Conservation (phyloP, 179 eudicot genomes). For the Silene coronaria region DNA sequence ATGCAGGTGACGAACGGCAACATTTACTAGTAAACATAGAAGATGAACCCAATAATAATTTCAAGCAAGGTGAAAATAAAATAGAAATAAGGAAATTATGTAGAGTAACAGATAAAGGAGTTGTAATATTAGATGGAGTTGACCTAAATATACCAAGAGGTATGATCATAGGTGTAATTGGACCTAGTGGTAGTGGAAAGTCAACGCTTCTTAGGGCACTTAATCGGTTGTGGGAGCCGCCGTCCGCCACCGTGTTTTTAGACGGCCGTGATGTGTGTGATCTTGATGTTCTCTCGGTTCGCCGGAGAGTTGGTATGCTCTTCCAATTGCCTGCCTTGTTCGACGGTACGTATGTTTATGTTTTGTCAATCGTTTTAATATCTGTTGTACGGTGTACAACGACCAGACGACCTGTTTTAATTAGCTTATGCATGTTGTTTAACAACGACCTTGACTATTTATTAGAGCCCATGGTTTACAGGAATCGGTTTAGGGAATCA, state of each 20-base stretch:
- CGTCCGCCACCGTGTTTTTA: slow-evolving; percentile 49
- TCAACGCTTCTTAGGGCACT: slow-evolving; percentile 71
- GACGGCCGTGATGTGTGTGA: slow-evolving; percentile 62
- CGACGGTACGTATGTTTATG: slow-evolving; percentile 36
- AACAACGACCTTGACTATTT: too few relatives aligned
- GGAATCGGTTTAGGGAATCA: too few relatives aligned
- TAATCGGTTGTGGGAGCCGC: slow-evolving; percentile 84
- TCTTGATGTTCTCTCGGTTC: slow-evolving; percentile 62
- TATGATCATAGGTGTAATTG: slow-evolving; percentile 66
- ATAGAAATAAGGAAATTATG: slow-evolving; percentile 38
- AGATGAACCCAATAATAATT: background rate
- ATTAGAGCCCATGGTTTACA: too few relatives aligned
- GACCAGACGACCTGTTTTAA: too few relatives aligned
- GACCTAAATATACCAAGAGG: slow-evolving; percentile 63
- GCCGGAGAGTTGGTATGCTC: slow-evolving; percentile 82
- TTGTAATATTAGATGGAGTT: slow-evolving; percentile 40
- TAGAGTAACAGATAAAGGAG: slow-evolving; percentile 40
- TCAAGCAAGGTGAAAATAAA: slow-evolving; percentile 24
- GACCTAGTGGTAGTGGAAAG: slow-evolving; percentile 90
- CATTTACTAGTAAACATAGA: slow-evolving; percentile 31
- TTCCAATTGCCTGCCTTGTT: slow-evolving; percentile 82
- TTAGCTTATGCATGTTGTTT: too few relatives aligned
- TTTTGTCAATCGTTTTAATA: too few relatives aligned
- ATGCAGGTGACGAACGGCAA: slow-evolving; percentile 34
- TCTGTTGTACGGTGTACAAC: too few relatives aligned